Percentiles rank a stretch among this genome's conserved stretches.
Conservation (phyloP, 352 stramenopile species). For the Globisporangium solare region DNA sequence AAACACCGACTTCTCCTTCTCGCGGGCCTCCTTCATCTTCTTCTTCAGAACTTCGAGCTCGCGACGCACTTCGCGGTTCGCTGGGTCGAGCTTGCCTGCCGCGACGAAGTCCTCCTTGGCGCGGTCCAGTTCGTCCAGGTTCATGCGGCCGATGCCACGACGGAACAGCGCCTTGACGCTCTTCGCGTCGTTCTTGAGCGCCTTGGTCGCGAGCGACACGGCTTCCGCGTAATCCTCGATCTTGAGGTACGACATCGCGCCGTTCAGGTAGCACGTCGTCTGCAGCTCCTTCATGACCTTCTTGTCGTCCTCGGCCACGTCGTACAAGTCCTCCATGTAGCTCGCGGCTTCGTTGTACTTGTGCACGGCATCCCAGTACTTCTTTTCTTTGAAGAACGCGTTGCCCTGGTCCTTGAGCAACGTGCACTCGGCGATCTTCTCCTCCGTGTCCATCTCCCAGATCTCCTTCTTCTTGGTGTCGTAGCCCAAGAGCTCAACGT, state of each 20-base stretch:
- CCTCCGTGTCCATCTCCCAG: slow-evolving; percentile 87
- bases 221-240: slow-evolving; percentile 85
- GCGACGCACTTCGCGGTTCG: slow-evolving; percentile 79
- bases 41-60: slow-evolving; percentile 76
- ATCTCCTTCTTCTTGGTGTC: slow-evolving; percentile 93
- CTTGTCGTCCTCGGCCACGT: slow-evolving; percentile 83
- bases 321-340: slow-evolving; percentile 87
- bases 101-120: slow-evolving; percentile 85
- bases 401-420: slow-evolving; percentile 90
- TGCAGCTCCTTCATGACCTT: slow-evolving; percentile 82
- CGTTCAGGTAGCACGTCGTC: slow-evolving; percentile 91
- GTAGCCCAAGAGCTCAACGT: slow-evolving; percentile 95
- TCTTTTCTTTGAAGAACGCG: slow-evolving; percentile 89
- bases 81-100: slow-evolving; percentile 73
- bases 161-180: slow-evolving; percentile 87
- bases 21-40: slow-evolving; percentile 88
- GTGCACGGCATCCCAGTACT: slow-evolving; percentile 83
- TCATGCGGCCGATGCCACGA: slow-evolving; percentile 75
- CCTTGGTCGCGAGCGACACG: slow-evolving; percentile 73
- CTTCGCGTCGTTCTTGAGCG: slow-evolving; percentile 73
- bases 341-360: slow-evolving; percentile 77
- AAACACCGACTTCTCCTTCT: slow-evolving; percentile 96
- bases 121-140: slow-evolving; percentile 81
- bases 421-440: slow-evolving; percentile 83
- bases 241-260: slow-evolving; percentile 95